These are phyloP conservation scores for Saturnispora quitensis DNA, from an alignment of 805 yeast genomes.

Conservation along the genomic window DNA sequence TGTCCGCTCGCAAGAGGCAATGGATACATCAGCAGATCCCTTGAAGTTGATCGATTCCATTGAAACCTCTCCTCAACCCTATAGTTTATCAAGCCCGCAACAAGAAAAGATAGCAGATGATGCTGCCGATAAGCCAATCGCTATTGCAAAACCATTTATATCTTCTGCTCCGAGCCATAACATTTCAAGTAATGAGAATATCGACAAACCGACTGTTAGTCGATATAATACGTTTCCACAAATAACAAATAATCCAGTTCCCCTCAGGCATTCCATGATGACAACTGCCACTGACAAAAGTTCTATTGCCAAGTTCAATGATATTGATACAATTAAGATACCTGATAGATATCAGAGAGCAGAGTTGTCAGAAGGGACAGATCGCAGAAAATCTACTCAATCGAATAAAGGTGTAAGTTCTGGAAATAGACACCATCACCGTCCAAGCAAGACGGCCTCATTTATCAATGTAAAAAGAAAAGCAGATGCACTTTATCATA, in stretches of 20 bases:
- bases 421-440: background rate
- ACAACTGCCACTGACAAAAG: constrained; percentile 15
- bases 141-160: background rate
- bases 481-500: constrained; percentile 23
- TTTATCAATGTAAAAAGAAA: constrained; percentile 19
- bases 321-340: constrained; percentile 22
- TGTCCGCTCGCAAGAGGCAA: background rate
- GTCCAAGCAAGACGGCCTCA: constrained; percentile 16
- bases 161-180: background rate
- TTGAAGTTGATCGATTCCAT: background rate
- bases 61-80: background rate
- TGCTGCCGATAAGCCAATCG: background rate
- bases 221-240: constrained; percentile 2
- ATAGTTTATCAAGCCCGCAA: background rate
- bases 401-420: background rate
- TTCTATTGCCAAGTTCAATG: constrained; percentile 16
- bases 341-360: constrained; percentile 22
- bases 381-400: background rate
- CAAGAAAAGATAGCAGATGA: background rate
- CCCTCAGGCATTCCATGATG: constrained; percentile 1
- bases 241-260: background rate
- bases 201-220: background rate
- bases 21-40: background rate
- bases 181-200: background rate
- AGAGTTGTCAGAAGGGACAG: constrained; percentile 1